Evolutionary conservation across 2,329 filamentous ascomycete genomes (phyloP).

Genomic region (Aureobasidium sp.): DNA sequence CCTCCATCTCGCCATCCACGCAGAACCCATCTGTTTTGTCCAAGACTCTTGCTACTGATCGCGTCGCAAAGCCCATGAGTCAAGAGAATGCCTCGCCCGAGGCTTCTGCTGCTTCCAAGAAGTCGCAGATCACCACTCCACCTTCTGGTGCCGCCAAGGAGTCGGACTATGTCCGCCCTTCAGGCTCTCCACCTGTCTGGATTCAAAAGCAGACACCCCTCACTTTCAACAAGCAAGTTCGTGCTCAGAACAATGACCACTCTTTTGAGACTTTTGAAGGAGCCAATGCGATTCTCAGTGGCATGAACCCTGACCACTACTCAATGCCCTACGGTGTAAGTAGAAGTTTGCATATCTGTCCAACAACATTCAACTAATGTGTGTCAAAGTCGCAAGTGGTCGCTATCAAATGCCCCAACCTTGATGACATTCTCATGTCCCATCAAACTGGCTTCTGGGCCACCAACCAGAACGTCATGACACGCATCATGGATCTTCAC

Average conservation of each 20-base stretch:
- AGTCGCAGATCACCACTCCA: background rate
- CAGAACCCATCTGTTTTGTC: background rate
- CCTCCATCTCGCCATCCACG: background rate
- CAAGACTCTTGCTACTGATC: background rate
- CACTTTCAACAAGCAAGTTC: slow-evolving; percentile 14
- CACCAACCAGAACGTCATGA: background rate
- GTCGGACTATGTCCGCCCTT: background rate
- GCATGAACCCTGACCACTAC: slow-evolving; percentile 12
- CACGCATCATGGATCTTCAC: slow-evolving; percentile 10
- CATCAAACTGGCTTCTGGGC: slow-evolving; percentile 13
- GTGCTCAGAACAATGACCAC: background rate
- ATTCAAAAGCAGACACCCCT: background rate
- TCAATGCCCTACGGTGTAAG: slow-evolving; percentile 13
- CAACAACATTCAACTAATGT: background rate
- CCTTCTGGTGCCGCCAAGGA: background rate
- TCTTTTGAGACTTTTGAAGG: slow-evolving; percentile 24
- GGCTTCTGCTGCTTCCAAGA: background rate
- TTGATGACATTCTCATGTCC: slow-evolving; percentile 7
- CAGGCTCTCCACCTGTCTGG: slow-evolving; percentile 8
- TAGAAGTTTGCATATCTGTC: background rate
- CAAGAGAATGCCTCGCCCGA: background rate
- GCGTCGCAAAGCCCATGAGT: background rate
- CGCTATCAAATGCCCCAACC: slow-evolving; percentile 1
- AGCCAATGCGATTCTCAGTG: slow-evolving; percentile 23
- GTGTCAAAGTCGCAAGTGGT: slow-evolving; percentile 6